phyloP scores from a whole-genome alignment of 1,284 basidiomycete genomes.

The Heterobasidion parviporum region DNA sequence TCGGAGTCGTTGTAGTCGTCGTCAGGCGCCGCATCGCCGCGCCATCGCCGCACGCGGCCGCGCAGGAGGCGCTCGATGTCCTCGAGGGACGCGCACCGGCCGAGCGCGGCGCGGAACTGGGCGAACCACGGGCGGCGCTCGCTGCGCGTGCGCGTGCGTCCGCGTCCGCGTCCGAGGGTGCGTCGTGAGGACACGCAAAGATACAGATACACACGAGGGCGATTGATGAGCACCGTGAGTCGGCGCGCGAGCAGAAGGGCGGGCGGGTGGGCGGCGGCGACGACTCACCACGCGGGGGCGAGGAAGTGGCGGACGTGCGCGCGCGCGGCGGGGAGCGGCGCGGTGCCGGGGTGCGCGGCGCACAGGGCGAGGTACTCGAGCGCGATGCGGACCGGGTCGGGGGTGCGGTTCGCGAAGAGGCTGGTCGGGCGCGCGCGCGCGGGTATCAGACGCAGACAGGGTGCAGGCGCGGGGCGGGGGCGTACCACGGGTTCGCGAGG shows the following conservation, averaged over 20 bases:
- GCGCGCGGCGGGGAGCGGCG: constrained; percentile 38
- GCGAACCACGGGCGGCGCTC: constrained; percentile 10
- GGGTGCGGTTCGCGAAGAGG: constrained; percentile 40
- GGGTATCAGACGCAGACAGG: too few species aligned
- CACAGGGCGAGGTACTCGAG: constrained; percentile 58
- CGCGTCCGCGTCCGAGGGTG: too few species aligned
- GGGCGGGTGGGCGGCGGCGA: not conserved
- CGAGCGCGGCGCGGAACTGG: constrained; percentile 5
- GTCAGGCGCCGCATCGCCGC: not conserved
- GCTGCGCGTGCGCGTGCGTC: not conserved
- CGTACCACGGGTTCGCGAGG: constrained; percentile 61
- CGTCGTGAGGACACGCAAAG: too few species aligned
- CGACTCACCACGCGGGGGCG: constrained; percentile 51
- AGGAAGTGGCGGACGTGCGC: constrained; percentile 56
- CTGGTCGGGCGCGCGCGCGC: constrained; percentile 19
- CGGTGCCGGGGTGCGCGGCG: constrained; percentile 35
- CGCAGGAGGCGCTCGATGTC: constrained; percentile 10
- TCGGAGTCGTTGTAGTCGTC: too few species aligned
- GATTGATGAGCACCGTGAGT: not conserved
- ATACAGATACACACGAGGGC: not conserved
- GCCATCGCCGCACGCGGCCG: constrained; percentile 8
- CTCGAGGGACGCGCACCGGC: constrained; percentile 7
- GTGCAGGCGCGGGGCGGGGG: not conserved
- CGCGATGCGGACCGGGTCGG: constrained; percentile 54
- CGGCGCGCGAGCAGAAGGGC: not conserved